Percentiles rank a stretch among this genome's conserved stretches.
Evolutionary conservation across 2,329 filamentous ascomycete species (phyloP).

Genomic region (Fusarium chaquense): DNA sequence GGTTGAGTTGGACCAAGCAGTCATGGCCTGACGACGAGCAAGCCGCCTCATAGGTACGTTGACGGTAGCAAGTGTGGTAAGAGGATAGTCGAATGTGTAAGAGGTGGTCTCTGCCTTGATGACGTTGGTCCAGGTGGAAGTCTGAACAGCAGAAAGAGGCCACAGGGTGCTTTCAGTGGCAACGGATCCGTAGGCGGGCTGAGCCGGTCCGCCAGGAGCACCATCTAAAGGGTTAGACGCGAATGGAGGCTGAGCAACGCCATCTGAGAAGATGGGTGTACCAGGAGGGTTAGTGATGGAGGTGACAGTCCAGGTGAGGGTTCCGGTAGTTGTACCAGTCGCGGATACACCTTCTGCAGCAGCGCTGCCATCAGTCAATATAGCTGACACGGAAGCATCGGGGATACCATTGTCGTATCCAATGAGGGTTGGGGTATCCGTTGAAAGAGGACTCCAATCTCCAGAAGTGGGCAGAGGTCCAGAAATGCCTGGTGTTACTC

Average conservation of each 20-base stretch:
- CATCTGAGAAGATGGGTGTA: slow-evolving; percentile 38
- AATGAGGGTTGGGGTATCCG: slow-evolving; percentile 42
- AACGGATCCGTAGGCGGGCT: slow-evolving; percentile 44
- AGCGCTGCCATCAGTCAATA: slow-evolving; percentile 34
- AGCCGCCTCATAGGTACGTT: slow-evolving; percentile 47
- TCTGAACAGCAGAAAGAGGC: slow-evolving; percentile 45
- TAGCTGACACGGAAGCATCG: slow-evolving; percentile 35
- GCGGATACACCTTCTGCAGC: slow-evolving; percentile 28
- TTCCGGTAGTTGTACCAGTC: slow-evolving; percentile 43
- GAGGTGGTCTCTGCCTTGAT: slow-evolving; percentile 56
- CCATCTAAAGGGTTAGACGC: slow-evolving; percentile 32
- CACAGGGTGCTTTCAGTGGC: slow-evolving; percentile 43
- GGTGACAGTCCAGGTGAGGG: slow-evolving; percentile 44
- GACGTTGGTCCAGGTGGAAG: slow-evolving; percentile 56
- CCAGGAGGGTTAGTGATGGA: slow-evolving; percentile 43
- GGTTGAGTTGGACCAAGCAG: slow-evolving; percentile 51
- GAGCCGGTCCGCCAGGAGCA: slow-evolving; percentile 27
- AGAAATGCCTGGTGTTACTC: slow-evolving; percentile 29
- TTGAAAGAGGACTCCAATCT: slow-evolving; percentile 12
- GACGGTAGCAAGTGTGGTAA: slow-evolving; percentile 55
- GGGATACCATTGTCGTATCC: slow-evolving; percentile 43
- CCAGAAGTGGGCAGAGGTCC: slow-evolving; percentile 30
- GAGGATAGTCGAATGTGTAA: slow-evolving; percentile 55
- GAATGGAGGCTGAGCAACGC: slow-evolving; percentile 28
- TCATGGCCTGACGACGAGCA: slow-evolving; percentile 50